Conservation (phyloP, 2,329 filamentous ascomycete genomes). For the Alternaria triticimaculans region DNA sequence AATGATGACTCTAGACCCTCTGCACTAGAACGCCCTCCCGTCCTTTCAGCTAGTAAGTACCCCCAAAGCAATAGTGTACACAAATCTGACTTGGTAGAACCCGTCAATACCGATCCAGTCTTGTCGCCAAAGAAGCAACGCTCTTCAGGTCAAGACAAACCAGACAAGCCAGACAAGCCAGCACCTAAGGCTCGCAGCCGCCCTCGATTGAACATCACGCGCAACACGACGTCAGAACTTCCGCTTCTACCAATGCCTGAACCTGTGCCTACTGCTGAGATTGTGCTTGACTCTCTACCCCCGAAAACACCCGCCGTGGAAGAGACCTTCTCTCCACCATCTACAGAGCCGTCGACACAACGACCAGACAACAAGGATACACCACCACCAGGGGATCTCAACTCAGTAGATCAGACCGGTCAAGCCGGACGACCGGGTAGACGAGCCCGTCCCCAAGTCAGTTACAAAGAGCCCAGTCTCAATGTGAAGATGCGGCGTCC, state of each 20-base stretch:
- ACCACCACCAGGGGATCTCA: constrained; percentile 52
- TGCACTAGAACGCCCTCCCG: constrained; percentile 43
- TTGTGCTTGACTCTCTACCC: constrained; percentile 45
- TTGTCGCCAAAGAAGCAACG: constrained; percentile 52
- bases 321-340: constrained; percentile 53
- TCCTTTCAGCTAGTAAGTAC: constrained; percentile 53
- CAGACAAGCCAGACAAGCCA: constrained; percentile 32
- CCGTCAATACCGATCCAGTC: constrained; percentile 56
- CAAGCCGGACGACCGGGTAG: constrained; percentile 51
- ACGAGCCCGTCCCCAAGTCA: constrained; percentile 55
- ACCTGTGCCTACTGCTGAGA: constrained; percentile 34
- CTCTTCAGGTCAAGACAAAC: constrained; percentile 33
- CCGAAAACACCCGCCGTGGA: constrained; percentile 49
- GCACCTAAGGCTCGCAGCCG: constrained; percentile 31
- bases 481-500: constrained; percentile 59
- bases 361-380: constrained; percentile 50
- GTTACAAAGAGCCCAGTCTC: constrained; percentile 58
- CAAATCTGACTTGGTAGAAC: constrained; percentile 49
- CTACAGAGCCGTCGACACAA: constrained; percentile 51
- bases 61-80: constrained; percentile 15
- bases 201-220: constrained; percentile 32
- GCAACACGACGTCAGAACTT: constrained; percentile 31
- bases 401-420: constrained; percentile 40
- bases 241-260: constrained; percentile 28
- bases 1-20: constrained; percentile 24